phyloP scores from a whole-genome alignment of 345 rosid genomes.

The Draba incana region DNA sequence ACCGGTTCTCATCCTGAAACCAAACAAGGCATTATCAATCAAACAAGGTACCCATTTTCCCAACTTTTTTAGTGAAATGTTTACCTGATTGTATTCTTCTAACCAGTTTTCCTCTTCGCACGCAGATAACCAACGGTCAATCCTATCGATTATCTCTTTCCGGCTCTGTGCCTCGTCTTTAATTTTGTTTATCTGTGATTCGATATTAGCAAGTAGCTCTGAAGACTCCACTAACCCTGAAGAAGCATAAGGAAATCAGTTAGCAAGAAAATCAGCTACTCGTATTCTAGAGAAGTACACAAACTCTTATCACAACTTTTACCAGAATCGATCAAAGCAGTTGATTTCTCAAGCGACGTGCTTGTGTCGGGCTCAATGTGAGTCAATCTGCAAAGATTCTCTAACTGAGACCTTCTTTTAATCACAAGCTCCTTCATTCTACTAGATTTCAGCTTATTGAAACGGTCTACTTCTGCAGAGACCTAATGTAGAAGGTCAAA shows the following conservation, averaged over 20 bases:
- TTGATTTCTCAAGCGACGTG: constrained; percentile 84
- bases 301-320: neutral
- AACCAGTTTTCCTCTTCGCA: constrained; percentile 98
- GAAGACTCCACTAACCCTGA: constrained; percentile 89
- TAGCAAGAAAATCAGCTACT: constrained; percentile 22
- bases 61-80: neutral
- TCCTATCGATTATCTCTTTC: constrained; percentile 90
- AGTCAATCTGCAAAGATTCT: constrained; percentile 68
- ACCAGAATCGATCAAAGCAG: constrained; percentile 94
- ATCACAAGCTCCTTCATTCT: constrained; percentile 96
- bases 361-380: constrained; percentile 84
- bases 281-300: neutral
- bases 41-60: constrained; percentile 6
- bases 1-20: constrained; percentile 75
- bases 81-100: constrained; percentile 86
- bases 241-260: neutral
- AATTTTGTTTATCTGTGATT: constrained; percentile 69
- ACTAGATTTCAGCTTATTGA: constrained; percentile 76
- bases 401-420: constrained; percentile 80
- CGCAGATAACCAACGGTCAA: constrained; percentile 88
- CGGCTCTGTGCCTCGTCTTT: constrained; percentile 83
- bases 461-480: constrained; percentile 82
- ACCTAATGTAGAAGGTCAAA: constrained; percentile 50
- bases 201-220: constrained; percentile 82
- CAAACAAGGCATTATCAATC: neutral